Base-by-base conservation (phyloP, 495 filamentous ascomycete species). In the Thermothielavioides terrestris region DNA sequence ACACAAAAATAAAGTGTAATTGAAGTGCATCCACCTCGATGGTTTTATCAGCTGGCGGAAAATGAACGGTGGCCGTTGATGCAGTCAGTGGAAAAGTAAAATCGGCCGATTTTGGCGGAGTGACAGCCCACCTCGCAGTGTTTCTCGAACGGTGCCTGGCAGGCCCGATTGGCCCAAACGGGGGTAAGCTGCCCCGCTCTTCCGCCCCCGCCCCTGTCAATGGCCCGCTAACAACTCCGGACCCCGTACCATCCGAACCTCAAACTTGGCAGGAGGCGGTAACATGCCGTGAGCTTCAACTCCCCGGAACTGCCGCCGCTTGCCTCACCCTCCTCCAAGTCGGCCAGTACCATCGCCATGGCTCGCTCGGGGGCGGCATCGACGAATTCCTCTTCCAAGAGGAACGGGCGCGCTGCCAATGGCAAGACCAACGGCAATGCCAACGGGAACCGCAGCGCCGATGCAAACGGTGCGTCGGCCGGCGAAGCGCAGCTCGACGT, bases 401-500 rank as follows among this genome's bases (percentile, higher is more conserved):
- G 46, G 46, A 55, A 48, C 36, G 32, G 25, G 23, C 14, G 46
- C 23, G 45, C 34, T 21, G 46, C 36, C 53, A 66, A 58, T 54
- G 61, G 54, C 51, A 49, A 28, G 26, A 34, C 31, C 49, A 55
- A 46, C 20, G 43, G 31, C 14, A 43, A 34, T 21, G 40, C 20
- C 36, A 56, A 52, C 36, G 34, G n/a, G n/a, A n/a, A n/a, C n/a
- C n/a, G n/a, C n/a, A n/a, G n/a, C n/a, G n/a, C n/a, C n/a, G n/a
- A n/a, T 22, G 30, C 27, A 27, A 54, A 53, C 34, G 52, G 44
- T 20, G 39, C 47, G 21, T 18, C 31, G 22, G 42, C 53, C 1
- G 15, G 42, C 20, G 52, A 45, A 9, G 10, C 46, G 6, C 38
- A 57, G 34, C 26, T 47, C 46, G 64, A 68, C 54, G n/a, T n/a